phyloP scores from a whole-genome alignment of 1,284 basidiomycete species.

The Irpex sp. region DNA sequence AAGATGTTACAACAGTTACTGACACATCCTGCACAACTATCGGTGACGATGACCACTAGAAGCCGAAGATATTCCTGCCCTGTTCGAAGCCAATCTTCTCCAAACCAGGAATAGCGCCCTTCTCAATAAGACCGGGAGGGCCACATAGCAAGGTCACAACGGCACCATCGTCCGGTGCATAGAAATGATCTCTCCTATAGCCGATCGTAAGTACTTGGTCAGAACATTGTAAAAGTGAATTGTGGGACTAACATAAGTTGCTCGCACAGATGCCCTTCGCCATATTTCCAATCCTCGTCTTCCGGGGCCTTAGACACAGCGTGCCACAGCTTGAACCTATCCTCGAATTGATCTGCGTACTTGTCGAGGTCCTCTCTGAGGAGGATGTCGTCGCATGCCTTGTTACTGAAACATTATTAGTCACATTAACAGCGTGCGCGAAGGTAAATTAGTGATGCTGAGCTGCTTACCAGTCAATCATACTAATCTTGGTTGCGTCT shows the following conservation, averaged over 20 bases:
- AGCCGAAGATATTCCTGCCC: slow-evolving; percentile 18
- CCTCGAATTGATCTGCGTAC: slow-evolving; percentile 14
- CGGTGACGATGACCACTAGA: slow-evolving; percentile 7
- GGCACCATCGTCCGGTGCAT: slow-evolving; percentile 9
- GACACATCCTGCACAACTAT: no score
- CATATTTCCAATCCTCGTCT: slow-evolving; percentile 15
- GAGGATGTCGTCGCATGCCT: slow-evolving; percentile 21
- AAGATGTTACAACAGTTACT: no score
- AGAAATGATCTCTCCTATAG: slow-evolving; percentile 19
- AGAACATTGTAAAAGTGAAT: not conserved
- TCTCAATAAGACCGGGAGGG: slow-evolving; percentile 19
- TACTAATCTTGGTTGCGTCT: slow-evolving; percentile 17
- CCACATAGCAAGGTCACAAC: slow-evolving; percentile 20
- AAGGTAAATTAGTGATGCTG: not conserved
- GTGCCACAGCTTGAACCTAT: slow-evolving; percentile 22
- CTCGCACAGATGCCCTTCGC: slow-evolving; percentile 14
- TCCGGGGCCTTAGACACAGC: slow-evolving; percentile 16
- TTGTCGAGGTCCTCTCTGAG: slow-evolving; percentile 17
- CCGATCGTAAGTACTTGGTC: not conserved
- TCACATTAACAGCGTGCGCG: not conserved
- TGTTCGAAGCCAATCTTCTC: slow-evolving; percentile 21
- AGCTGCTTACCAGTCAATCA: slow-evolving; percentile 18
- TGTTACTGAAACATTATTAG: slow-evolving; percentile 13
- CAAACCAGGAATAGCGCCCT: slow-evolving; percentile 17
- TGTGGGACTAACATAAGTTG: slow-evolving; percentile 13